Percentiles rank a stretch among this genome's conserved stretches.
These are phyloP conservation scores for Xylariomycetidae sp. DNA, from an alignment of 2,329 filamentous ascomycete species.

Conservation along the genomic window DNA sequence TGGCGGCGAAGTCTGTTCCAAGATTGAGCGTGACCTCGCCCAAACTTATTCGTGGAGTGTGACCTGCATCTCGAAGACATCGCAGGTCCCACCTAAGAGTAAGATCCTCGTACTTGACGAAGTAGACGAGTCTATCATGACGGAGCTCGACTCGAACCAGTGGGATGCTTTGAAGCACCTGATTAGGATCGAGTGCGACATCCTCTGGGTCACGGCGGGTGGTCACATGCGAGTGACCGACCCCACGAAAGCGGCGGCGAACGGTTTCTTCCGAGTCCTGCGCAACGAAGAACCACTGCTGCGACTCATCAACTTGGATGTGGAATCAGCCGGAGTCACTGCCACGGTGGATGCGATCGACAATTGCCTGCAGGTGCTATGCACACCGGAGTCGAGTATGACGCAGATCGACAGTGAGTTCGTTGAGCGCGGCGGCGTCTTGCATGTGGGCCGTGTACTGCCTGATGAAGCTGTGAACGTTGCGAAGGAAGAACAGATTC, in stretches of 20 bases:
- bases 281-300: constrained; percentile 13
- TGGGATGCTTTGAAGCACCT: constrained; percentile 20
- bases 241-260: constrained; percentile 15
- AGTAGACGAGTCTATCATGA: constrained; percentile 5
- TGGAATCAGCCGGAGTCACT: constrained; percentile 9
- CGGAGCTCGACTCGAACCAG: constrained; percentile 5
- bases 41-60: no score
- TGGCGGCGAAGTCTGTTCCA: no score
- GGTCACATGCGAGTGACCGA: constrained; percentile 16
- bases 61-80: not conserved
- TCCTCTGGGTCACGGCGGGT: constrained; percentile 24
- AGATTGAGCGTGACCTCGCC: no score
- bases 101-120: constrained; percentile 8
- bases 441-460: constrained; percentile 20
- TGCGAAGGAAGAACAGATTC: no score
- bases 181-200: constrained; percentile 5
- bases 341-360: constrained; percentile 14
- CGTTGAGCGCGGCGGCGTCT: constrained; percentile 21
- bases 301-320: constrained; percentile 10
- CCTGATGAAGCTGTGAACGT: constrained; percentile 21
- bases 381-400: not conserved
- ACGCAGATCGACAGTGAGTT: constrained; percentile 27
- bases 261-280: constrained; percentile 18
- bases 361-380: constrained; percentile 7
- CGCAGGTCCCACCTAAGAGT: not conserved